A percentile compares a stretch with the other conserved stretches of the same genome.
These are phyloP conservation scores for Penicillium crystallinum DNA, from an alignment of 495 filamentous ascomycete species.

Conservation along the genomic window DNA sequence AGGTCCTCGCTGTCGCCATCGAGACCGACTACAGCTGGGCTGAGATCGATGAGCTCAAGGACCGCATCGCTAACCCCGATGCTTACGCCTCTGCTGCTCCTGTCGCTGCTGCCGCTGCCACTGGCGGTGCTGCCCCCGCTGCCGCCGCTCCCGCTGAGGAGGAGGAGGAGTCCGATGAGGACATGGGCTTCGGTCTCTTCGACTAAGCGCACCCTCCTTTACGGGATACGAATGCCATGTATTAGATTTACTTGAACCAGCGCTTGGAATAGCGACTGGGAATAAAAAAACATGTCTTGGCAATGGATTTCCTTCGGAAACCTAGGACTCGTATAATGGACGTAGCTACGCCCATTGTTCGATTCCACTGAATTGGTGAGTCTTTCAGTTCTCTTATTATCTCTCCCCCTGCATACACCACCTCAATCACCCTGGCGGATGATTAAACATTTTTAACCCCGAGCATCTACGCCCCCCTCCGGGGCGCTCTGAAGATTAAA, in stretches of 20 bases:
- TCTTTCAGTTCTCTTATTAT: conserved; percentile 12
- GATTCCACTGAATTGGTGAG: conserved; percentile 28
- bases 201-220: conserved; percentile 42
- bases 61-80: conserved; percentile 97
- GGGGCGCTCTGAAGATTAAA: conserved; percentile 46
- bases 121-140: conserved; percentile 45
- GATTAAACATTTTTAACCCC: conserved; percentile 58
- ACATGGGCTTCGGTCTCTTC: conserved; percentile 55
- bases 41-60: conserved; percentile 94
- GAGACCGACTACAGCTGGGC: conserved; percentile 92
- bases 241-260: conserved; percentile 36
- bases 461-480: conserved; percentile 31
- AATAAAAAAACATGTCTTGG: conserved; percentile 34
- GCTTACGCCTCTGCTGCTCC: conserved; percentile 82
- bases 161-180: conserved; percentile 44
- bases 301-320: conserved; percentile 15
- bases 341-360: conserved; percentile 39
- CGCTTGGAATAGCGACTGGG: conserved; percentile 22
- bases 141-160: conserved; percentile 52
- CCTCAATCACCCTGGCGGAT: conserved; percentile 33
- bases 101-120: conserved; percentile 49
- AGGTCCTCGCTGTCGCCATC: conserved; percentile 82
- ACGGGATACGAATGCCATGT: conserved; percentile 37
- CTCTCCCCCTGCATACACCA: background rate
- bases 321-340: conserved; percentile 30